Evolutionary conservation across 805 yeast genomes (phyloP), one percentile per base, ranked within the genome.

Genomic region (Tetrapisispora pingtungensis): DNA sequence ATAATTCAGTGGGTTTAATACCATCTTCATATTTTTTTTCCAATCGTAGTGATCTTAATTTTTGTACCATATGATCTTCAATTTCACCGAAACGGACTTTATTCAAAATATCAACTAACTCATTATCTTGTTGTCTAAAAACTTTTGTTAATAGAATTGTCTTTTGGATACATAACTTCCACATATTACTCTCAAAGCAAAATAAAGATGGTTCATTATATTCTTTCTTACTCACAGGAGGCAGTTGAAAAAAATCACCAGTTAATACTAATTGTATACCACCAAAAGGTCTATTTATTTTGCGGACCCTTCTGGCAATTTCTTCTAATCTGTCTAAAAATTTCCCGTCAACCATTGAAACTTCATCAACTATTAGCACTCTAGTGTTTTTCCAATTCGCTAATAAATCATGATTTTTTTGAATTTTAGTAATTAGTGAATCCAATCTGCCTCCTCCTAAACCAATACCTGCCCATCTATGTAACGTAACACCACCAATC

Each of bases 241-340:
- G 98, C 36, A 93, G 70, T 65, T 93, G 98, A 63, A 83, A 89
- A 59, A 90, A 89, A 65, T 93, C 98, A n/a, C 98, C 98, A 4
- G 95, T 83, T 31, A 89, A 64, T 12, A 93, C 77, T 14, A 93
- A 53, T 57, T 93, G 98, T 36, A 93, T 81, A 0, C 98, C 98
- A 5, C 98, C 98, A 70, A 93, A 93, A 0, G 97, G 96, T 40
- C 50, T 52, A 13, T 67, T 60, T 20, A 51, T 63, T 19, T 64
- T 68, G 33, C 81, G 71, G 5, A 84, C 62, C 1, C 54, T 56
- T 51, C 81, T 71, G 0, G 93, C 97, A 32, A 90, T 64, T 10
- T 58, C 65, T 48, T 87, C 84, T 41, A 93, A 68, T 55, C 87
- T 87, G 39, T 82, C 83, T 49, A 93, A 74, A 40, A 90, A 70